Conservation (phyloP, 2,329 filamentous ascomycete species). For the Fusarium anthophilum region DNA sequence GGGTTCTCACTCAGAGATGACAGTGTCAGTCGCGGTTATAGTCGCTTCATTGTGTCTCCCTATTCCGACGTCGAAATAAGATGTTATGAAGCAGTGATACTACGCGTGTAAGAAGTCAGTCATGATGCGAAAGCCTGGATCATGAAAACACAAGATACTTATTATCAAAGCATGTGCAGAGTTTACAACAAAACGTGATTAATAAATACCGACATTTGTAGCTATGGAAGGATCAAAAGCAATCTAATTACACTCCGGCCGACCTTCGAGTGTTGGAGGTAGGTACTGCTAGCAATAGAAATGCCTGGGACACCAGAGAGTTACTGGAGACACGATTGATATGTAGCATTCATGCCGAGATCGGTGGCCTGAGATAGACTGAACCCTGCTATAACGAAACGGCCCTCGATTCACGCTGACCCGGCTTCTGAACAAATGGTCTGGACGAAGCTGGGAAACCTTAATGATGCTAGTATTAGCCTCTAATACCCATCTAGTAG, state of each 20-base stretch:
- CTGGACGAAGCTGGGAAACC: conserved; percentile 19
- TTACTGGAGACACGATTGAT: neutral
- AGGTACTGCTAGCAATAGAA: neutral
- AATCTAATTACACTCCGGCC: neutral
- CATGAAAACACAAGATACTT: neutral
- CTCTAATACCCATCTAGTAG: conserved; percentile 46
- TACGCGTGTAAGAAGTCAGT: neutral
- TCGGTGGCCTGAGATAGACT: neutral
- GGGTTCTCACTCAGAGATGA: neutral
- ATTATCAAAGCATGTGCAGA: neutral
- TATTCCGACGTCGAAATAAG: neutral
- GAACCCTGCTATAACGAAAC: neutral
- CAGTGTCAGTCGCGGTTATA: neutral
- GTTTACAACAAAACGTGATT: no score
- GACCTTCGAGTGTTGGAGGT: neutral
- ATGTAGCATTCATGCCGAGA: neutral
- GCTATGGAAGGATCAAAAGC: neutral
- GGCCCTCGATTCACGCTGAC: neutral
- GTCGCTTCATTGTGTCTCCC: neutral
- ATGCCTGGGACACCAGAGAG: neutral
- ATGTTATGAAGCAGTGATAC: neutral
- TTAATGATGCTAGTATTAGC: conserved; percentile 39
- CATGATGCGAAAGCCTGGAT: neutral
- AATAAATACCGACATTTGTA: neutral
- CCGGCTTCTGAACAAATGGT: neutral